Evolutionary conservation across 805 yeast species (phyloP), one percentile per base, ranked within the genome.

Genomic region (Saccharomycopsis olivae): DNA sequence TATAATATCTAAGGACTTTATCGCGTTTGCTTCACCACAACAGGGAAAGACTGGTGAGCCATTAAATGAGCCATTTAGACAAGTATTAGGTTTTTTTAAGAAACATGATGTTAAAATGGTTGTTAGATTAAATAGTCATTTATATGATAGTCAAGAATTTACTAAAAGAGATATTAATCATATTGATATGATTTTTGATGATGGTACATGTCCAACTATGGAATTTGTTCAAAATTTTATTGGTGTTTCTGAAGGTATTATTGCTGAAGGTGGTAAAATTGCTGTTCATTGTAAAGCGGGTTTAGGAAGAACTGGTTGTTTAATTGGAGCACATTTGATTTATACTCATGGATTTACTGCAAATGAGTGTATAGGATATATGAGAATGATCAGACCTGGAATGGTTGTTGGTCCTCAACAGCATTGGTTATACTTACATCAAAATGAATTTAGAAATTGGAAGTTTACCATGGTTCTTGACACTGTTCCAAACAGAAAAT

Each of bases 391-490:
- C 47, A 74, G 98, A 50, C 98, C 98, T 0, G 98, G 98, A 31
- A 92, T 92, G 98, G 96, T 92, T n/a, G 98, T 92, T 23, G 98
- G 98, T 0, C 98, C 98, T 2, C 98, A 92, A 60, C 98, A 92
- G 58, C 98, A 92, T 63, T 92, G 98, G 98, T 68, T 92, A 44
- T 92, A 92, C 55, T 69, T 92, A 48, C 96, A 92, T 57, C 98
- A 92, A 60, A 79, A 86, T 58, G 96, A 88, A 51, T 92, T 92
- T 59, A 71, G 96, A 53, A 96, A 87, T 53, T 92, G 98, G 97
- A 73, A 86, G 58, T 84, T 78, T 52, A 86, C 96, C 9, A 87
- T 83, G 94, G 77, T 77, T 15, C 55, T 87, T 25, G 86, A 86
- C 45, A 70, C 71, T 43, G 58, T 71, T 23, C 78, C 94, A 2